Evolutionary conservation across 2,329 filamentous ascomycete species (phyloP), one percentile per base, ranked within the genome.

Genomic region (Neofusicoccum laricinum): DNA sequence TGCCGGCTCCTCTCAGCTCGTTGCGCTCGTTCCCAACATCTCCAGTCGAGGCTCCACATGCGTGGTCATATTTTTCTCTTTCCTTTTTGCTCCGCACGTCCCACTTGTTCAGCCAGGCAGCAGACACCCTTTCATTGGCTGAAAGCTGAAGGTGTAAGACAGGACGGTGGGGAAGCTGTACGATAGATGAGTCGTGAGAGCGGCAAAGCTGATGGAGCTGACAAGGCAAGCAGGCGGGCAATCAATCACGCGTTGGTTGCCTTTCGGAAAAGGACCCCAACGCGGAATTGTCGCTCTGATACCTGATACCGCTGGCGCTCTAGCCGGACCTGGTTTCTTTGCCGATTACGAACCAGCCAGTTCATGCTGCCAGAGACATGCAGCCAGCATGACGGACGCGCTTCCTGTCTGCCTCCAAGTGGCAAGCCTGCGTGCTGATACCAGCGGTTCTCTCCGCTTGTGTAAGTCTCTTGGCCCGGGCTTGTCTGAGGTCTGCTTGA

Each of bases 171-270:
- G 25, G 25, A 30, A 30, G 14, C 11, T 34, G 19, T 8, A 32
- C 3, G 25, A 30, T 30, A 10, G 38, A 21, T 14, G n/a, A 40
- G 34, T 38, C 19, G 17, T 19, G 17, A 41, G 34, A 25, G 32
- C 34, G 17, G 50, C 15, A 19, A 15, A 25, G 12, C 6, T 19
- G 36, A 6, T 41, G 6, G 36, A 59, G 21, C 41, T 43, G 41
- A 43, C 55, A 36, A 36, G 41, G 40, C 40, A 34, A 10, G 8
- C 8, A 17, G 40, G 15, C n/a, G 11, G 36, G 10, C 14, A 25
- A 11, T 19, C 43, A 53, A 40, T 59, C 55, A 59, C 55, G 55
- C 55, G 55, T 59, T 12, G 55, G 55, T 59, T 59, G 55, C 55
- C 55, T 59, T 17, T 45, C 55, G 55, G 55, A 34, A 21, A 15